Base-by-base conservation (phyloP, 495 filamentous ascomycete genomes). In the Penicillium mononematosum region DNA sequence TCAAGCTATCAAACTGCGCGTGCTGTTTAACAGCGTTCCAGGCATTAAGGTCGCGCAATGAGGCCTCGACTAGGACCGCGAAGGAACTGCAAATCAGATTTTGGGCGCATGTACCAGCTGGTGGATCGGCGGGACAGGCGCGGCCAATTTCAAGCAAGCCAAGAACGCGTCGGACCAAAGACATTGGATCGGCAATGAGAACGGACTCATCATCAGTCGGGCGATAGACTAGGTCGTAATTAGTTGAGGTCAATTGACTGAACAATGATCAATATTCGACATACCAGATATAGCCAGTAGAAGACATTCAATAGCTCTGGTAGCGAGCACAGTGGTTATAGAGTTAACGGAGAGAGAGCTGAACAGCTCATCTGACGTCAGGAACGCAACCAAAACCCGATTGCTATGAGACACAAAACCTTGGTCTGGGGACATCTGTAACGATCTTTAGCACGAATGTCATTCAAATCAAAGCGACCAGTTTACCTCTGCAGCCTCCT, bases 1-100 rank as follows among this genome's bases (percentile, higher is more conserved):
- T 56, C 22, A 85, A 62, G 16, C 62, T 52, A 29, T 73, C 68
- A 45, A 85, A 77, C 31, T 80, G 66, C 10, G 59, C 53, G 22
- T 72, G 66, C 11, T 71, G 63, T 22, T 78, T 80, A 58, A 91
- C 82, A 5, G 75, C 72, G 3, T 65, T 55, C 87, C 88, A 90
- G 58, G 91, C 80, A 0, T 62, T 53, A 11, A 69, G 57, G 50
- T 82, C 87, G 45, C 83, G 77, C 12, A 85, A 70, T 42, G 86
- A 89, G 16, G 78, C 83, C 65, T 90, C 84, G 0, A 91, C 70
- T 3, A 92, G 72, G 12, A 84, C 75, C 14, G 83, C 80, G 50
- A 91, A 86, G 27, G 80, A 81, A 41, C 79, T 63, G 45, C 75
- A 84, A 60, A 65, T 83, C 62, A 71, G 72, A 60, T 44, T 78